Conservation (phyloP, 192 early-diverging fungal species). For the Gaertneriomyces sp. region DNA sequence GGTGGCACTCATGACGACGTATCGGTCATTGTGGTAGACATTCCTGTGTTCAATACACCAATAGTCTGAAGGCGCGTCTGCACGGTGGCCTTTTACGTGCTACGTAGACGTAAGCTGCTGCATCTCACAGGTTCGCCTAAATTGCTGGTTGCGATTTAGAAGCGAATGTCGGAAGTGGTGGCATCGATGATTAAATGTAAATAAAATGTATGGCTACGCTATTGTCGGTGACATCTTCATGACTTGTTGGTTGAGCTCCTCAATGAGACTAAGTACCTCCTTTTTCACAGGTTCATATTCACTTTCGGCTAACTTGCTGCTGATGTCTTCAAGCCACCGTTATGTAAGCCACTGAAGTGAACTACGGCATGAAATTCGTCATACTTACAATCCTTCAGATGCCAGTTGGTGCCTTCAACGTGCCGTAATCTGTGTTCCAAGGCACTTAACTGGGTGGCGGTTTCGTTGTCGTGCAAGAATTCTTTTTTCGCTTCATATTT, state of each 20-base stretch:
- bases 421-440: conserved; percentile 51
- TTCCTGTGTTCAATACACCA: not conserved
- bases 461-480: conserved; percentile 56
- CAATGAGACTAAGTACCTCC: conserved; percentile 44
- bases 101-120: too few species aligned
- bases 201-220: too few species aligned
- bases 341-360: not conserved
- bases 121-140: too few species aligned
- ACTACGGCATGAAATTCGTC: conserved; percentile 1
- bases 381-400: conserved; percentile 54
- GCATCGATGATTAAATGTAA: too few species aligned
- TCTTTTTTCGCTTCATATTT: conserved; percentile 49
- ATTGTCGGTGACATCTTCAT: conserved; percentile 27
- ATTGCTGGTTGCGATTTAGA: too few species aligned
- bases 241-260: conserved; percentile 48
- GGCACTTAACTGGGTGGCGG: conserved; percentile 45
- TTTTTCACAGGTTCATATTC: conserved; percentile 47
- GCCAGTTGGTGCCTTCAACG: conserved; percentile 49
- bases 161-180: too few species aligned
- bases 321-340: conserved; percentile 43
- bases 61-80: too few species aligned
- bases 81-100: too few species aligned
- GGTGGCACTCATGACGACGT: conserved; percentile 9
- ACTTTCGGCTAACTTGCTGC: conserved; percentile 51
- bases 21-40: conserved; percentile 9